Conservation (phyloP, 495 filamentous ascomycete species). For the Talaromyces proteolyticus region DNA sequence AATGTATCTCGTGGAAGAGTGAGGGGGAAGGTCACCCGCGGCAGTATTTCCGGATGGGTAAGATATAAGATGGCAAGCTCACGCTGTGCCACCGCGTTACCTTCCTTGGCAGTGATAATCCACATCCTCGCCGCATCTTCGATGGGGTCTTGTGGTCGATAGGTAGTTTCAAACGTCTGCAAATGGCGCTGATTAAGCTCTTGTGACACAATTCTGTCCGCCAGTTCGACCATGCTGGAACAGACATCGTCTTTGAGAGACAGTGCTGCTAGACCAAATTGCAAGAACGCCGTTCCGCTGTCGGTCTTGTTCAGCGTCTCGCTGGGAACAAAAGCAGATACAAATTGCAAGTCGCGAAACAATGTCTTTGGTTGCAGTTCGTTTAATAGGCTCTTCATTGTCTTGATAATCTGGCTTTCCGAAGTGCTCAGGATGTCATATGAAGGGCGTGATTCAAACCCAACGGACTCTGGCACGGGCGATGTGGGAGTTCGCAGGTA, state of each 20-base stretch:
- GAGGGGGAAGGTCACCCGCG: conserved; percentile 76
- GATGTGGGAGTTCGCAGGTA: conserved; percentile 15
- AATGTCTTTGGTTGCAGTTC: conserved; percentile 81
- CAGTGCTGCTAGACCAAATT: conserved; percentile 82
- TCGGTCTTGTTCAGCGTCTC: conserved; percentile 79
- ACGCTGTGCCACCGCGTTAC: conserved; percentile 84
- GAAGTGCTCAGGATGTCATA: conserved; percentile 30
- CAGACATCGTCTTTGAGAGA: conserved; percentile 86
- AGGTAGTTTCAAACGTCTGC: conserved; percentile 26
- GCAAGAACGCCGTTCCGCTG: conserved; percentile 89
- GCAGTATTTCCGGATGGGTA: conserved; percentile 84
- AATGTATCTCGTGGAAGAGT: conserved; percentile 86
- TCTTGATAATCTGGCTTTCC: conserved; percentile 63
- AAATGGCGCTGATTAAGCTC: conserved; percentile 37
- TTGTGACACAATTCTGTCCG: conserved; percentile 40
- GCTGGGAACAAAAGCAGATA: conserved; percentile 83
- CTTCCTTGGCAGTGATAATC: conserved; percentile 92
- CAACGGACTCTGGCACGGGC: conserved; percentile 26
- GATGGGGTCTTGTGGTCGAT: conserved; percentile 46
- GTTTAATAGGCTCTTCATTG: conserved; percentile 72
- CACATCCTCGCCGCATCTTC: conserved; percentile 87
- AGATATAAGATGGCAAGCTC: conserved; percentile 94
- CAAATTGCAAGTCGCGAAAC: conserved; percentile 93
- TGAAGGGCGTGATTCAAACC: conserved; percentile 31
- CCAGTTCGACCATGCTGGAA: conserved; percentile 79